Evolutionary conservation across 2,329 filamentous ascomycete species (phyloP), one percentile per base, ranked within the genome.

Genomic region (Pochonia chlamydosporia): DNA sequence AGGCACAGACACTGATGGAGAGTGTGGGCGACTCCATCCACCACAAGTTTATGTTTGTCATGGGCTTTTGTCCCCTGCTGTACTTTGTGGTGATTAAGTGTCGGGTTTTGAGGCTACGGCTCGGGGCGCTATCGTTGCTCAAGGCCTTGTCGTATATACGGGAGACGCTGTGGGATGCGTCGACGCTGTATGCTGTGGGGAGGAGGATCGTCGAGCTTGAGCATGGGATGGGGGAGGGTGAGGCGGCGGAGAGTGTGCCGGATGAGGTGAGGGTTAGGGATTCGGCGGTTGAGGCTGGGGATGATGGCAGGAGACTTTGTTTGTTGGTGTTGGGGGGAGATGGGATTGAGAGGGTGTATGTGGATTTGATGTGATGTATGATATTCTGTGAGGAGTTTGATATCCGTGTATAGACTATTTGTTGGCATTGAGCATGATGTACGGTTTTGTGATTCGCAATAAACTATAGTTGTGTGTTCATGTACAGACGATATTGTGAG

Each of bases 1-100:
- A 46, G 4, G 53, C 61, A 13, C 52, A 55, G 4, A 11, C 43
- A 9, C 24, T 40, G 24, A n/a, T 37, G 35, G 20, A 44, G 43
- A 10, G 18, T 18, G 21, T 14, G 16, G 43, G 41, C 6, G 10
- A 10, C 1, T 35, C 25, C 2, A 20, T 40, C 4, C 43, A 45
- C 1, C 31, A 59, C 10, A 64, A 58, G 30, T 73, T 72, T 52
- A 65, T 58, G 21, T 71, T 72, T n/a, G 66, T 69, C 47, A 65
- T 67, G 54, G 69, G 68, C 0, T 70, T 65, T 25, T 54, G 60
- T 3, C 65, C 69, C 0, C 51, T 67, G 9, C 58, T 73, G 9
- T 66, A 63, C 42, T 70, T 66, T 33, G 53, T 69, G 6, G 54
- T 62, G 2, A 54, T 64, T 25, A 71, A 67, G 47, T 73, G 70